Base-by-base conservation (phyloP, 495 filamentous ascomycete species). In the Echria macrotheca region DNA sequence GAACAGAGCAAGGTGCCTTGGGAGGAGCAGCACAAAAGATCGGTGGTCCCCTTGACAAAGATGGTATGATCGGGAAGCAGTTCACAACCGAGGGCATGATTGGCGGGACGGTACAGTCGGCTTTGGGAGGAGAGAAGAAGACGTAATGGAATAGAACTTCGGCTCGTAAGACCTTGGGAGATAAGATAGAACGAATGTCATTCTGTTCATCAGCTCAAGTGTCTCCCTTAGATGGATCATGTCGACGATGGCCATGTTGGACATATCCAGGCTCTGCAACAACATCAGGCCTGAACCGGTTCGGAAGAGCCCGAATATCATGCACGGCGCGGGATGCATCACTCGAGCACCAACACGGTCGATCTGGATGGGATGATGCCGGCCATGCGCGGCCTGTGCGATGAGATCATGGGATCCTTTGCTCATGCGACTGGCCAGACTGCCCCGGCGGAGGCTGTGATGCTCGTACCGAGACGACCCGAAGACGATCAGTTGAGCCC, bases 1-100 rank as follows among this genome's bases (percentile, higher is more conserved):
- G 32, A 8, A 18, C 55, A 70, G 68, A 55, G 11, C 67, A 79
- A 10, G 76, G 79, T 21, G 61, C 66, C 0, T 65, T 82, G 23
- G 74, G 78, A 12, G 69, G 73, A 28, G 69, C 69, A 4, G 74
- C 70, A 5, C 64, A 82, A 40, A 70, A 63, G 33, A 45, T 82
- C 6, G 76, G 78, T 17, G 79, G 78, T 0, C 75, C 76, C 0
- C 65, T 80, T 35, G 70, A 57, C 32, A 71, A 70, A 42, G 66
- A 71, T 10, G 73, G 74, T 10, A 39, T 55, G 24, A 68, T 78
- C 42, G 76, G 74, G 25, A 69, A 64, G 32, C 74, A 75, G 54
- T 79, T 78, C 49, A 74, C 73, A 11, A 57, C 63, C 7, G 61
- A 72, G 44, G 70, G 69, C 23, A 68, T 64, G 18, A 71, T 77